Conservation (phyloP, 768 basidiomycete species). For the Zangia roseola region DNA sequence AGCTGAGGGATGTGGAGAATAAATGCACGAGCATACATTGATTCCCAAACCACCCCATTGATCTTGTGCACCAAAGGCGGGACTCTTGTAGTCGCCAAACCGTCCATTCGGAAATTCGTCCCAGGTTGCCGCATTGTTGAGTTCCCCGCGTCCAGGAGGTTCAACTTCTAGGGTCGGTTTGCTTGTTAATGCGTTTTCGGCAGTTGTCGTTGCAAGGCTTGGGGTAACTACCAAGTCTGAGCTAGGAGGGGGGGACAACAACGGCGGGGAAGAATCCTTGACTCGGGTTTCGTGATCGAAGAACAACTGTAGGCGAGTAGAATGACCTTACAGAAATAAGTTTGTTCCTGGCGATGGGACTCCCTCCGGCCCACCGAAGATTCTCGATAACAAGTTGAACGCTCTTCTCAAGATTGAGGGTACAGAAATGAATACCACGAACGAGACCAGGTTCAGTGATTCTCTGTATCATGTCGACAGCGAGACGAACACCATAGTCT, state of each 20-base stretch:
- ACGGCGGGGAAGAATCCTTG: constrained; percentile 42
- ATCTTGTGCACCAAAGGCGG: constrained; percentile 84
- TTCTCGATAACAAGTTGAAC: constrained; percentile 81
- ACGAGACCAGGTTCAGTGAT: constrained; percentile 56
- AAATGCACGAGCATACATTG: constrained; percentile 39
- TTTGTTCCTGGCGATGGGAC: constrained; percentile 50
- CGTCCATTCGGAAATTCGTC: constrained; percentile 99
- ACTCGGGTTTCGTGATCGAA: constrained; percentile 5
- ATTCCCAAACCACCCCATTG: constrained; percentile 73
- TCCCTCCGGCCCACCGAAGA: constrained; percentile 65
- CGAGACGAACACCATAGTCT: constrained; percentile 87
- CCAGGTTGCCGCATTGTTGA: constrained; percentile 78
- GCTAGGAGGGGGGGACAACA: constrained; percentile 26
- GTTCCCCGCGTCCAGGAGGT: constrained; percentile 62
- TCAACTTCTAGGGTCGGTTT: constrained; percentile 52
- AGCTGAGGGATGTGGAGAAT: not conserved
- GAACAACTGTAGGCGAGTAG: not conserved
- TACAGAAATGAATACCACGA: constrained; percentile 89
- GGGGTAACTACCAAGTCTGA: constrained; percentile 58
- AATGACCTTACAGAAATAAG: constrained; percentile 57
- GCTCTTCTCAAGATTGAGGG: constrained; percentile 95
- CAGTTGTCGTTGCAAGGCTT: constrained; percentile 59
- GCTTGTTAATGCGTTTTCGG: constrained; percentile 52
- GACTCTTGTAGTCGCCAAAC: constrained; percentile 96
- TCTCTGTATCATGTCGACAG: constrained; percentile 72